Evolutionary conservation across 352 stramenopile genomes (phyloP).

Genomic region (Plasmopara muralis): DNA sequence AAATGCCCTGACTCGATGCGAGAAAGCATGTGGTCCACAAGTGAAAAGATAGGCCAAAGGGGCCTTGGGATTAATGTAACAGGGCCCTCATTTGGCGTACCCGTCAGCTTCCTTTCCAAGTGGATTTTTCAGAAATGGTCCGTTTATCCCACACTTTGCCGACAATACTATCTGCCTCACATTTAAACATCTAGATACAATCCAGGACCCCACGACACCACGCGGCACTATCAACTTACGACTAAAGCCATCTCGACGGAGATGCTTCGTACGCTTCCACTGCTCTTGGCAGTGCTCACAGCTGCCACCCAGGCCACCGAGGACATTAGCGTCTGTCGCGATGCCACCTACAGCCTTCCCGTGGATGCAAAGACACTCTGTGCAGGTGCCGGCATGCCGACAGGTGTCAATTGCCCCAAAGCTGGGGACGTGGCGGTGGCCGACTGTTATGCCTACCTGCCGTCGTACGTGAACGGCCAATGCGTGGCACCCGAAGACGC

Average conservation of each 20-base stretch:
- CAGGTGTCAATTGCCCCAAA: slow-evolving; percentile 29
- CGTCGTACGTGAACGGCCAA: slow-evolving; percentile 19
- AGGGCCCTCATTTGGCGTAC: too few species aligned
- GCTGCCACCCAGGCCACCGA: slow-evolving; percentile 8
- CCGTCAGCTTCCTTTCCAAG: too few species aligned
- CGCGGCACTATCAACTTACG: not conserved
- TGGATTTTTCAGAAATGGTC: too few species aligned
- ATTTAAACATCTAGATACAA: not conserved
- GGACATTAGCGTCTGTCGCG: slow-evolving; percentile 38
- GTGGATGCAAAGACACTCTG: slow-evolving; percentile 24
- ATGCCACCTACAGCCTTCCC: slow-evolving; percentile 36
- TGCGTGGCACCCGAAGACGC: slow-evolving; percentile 37
- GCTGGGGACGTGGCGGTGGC: slow-evolving; percentile 25
- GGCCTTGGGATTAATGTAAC: too few species aligned
- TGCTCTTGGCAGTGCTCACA: slow-evolving; percentile 8
- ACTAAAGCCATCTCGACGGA: not conserved
- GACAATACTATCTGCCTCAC: not conserved
- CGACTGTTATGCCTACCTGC: slow-evolving; percentile 35
- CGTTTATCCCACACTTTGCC: too few species aligned
- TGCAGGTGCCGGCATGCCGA: slow-evolving; percentile 26
- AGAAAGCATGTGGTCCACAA: too few species aligned
- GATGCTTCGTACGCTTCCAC: slow-evolving; percentile 13
- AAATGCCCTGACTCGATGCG: too few species aligned
- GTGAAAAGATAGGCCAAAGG: too few species aligned
- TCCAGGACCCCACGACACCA: not conserved